Base-by-base conservation (phyloP, 108 stramenopile species). In the Pseudonitzschia multiseries region DNA sequence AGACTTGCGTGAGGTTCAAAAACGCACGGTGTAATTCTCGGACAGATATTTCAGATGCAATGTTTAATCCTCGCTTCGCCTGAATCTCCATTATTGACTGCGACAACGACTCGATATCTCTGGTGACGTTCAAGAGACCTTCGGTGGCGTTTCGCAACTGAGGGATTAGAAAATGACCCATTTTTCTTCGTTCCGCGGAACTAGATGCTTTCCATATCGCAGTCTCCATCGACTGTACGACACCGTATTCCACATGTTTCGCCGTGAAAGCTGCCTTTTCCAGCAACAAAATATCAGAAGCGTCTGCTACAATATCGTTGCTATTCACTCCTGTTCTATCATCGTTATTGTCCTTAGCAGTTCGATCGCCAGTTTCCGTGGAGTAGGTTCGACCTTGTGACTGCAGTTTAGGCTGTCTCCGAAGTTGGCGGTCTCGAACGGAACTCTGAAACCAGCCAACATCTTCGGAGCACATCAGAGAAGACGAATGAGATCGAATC, bases 61-160 rank as follows among this genome's bases (percentile, higher is more conserved):
- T 40, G 15, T 62, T 62, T 12, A 2, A 14, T 40, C 33, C n/a
- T 20, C 31, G 18, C 26, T 41, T 62, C 32, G 12, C 61, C 12
- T 13, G 32, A 33, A 33, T n/a, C n/a, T 41, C 20, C 13, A 9
- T 14, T 9, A 62, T 62, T 3, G 61, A 62, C 14, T 40, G 18
- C 0, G 61, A 62, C 33, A 62, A 20, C 36, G 20, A n/a, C 8
- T 62, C 61, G 32, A 40, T 18, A 40, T 33, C 61, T 40, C 20
- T n/a, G 29, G 61, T 62, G 40, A 33, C 61, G 31, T 31, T 33
- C 33, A 62, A 20, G 4, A 62, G 36, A 5, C 29, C 36, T 12
- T 62, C 32, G 61, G 61, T 62, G 36, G 61, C 61, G 8, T n/a
- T 41, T 62, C 61, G 61, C 61, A 62, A 40, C 18, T 40, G 61